Base-by-base conservation (phyloP, 2,329 filamentous ascomycete genomes). In the Penicillium sp. region DNA sequence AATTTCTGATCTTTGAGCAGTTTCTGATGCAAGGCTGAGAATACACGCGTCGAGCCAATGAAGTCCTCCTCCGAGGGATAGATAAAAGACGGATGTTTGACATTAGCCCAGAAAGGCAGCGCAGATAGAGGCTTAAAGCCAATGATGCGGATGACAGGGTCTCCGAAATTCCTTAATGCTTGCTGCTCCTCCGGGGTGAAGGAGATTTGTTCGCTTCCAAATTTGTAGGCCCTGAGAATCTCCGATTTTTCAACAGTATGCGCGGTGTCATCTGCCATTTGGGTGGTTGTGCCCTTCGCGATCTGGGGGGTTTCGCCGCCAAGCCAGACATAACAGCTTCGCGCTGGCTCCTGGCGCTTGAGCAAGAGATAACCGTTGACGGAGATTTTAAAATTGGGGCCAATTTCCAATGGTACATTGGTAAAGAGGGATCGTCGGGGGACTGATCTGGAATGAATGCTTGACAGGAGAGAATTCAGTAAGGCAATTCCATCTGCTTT, bases 321-420 rank as follows among this genome's bases (percentile, higher is more conserved):
- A 1, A 92, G 71, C 76, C 85, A 96, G 46, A 98, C 79, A 56
- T 88, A 96, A 56, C 84, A 90, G 28, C 79, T 92, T 34, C 88
- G 76, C 3, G 83, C 82, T 9, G 87, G 84, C 33, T 79, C 77
- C 60, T 96, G 90, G 30, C 80, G 79, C 54, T 95, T 90, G 37
- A 95, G 74, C 9, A 95, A 68, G 34, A 94, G 85, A 67, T 90
- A 98, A 4, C 92, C 92, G 55, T 93, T 95, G 26, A 98, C 82
- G 0, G 89, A 89, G 37, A 98, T 95, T 29, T 75, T 80, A 15
- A 98, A 69, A 1, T 80, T 80, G 0, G 90, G 89, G 0, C 85
- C 88, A 37, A 98, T 76, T 60, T 96, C 89, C 39, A 98, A 76
- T 0, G 85, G 78, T n/a, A 95, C 70, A 35, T 84, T 86, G 2